phyloP scores from a whole-genome alignment of 768 basidiomycete species.

The Auriscalpium microsporum region DNA sequence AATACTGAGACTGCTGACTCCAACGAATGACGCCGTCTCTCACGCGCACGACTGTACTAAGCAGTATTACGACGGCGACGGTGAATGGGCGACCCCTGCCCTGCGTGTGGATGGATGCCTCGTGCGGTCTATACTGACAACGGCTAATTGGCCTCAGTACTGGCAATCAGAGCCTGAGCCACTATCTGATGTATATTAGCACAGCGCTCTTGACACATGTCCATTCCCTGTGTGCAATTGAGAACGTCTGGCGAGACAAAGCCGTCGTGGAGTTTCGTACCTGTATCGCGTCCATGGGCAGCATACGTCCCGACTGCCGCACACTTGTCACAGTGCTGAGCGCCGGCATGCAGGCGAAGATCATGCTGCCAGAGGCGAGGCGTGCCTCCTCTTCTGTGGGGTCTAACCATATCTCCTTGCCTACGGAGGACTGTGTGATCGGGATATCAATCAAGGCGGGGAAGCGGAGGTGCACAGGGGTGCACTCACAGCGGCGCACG shows the following conservation, averaged over 20 bases:
- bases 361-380: conserved; percentile 54
- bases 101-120: too few relatives aligned
- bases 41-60: too few relatives aligned
- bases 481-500: conserved; percentile 65
- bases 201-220: conserved; percentile 61
- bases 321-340: conserved; percentile 73
- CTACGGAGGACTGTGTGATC: conserved; percentile 42
- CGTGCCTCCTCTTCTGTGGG: conserved; percentile 64
- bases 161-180: conserved; percentile 57
- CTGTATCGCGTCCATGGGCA: conserved; percentile 39
- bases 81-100: too few relatives aligned
- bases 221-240: conserved; percentile 45
- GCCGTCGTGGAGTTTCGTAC: conserved; percentile 27
- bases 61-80: too few relatives aligned
- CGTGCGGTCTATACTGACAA: too few relatives aligned
- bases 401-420: conserved; percentile 64
- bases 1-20: too few relatives aligned
- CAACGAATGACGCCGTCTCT: too few relatives aligned
- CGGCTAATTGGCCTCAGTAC: conserved; percentile 13
- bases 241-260: background rate
- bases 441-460: conserved; percentile 5
- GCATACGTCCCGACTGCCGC: conserved; percentile 76
- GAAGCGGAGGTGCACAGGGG: background rate
- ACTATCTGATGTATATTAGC: conserved; percentile 69
- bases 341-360: conserved; percentile 83